A percentile compares a stretch with the other conserved stretches of the same genome.
Evolutionary conservation across 2,329 filamentous ascomycete genomes (phyloP).

Genomic region (Sporothrix pallida): DNA sequence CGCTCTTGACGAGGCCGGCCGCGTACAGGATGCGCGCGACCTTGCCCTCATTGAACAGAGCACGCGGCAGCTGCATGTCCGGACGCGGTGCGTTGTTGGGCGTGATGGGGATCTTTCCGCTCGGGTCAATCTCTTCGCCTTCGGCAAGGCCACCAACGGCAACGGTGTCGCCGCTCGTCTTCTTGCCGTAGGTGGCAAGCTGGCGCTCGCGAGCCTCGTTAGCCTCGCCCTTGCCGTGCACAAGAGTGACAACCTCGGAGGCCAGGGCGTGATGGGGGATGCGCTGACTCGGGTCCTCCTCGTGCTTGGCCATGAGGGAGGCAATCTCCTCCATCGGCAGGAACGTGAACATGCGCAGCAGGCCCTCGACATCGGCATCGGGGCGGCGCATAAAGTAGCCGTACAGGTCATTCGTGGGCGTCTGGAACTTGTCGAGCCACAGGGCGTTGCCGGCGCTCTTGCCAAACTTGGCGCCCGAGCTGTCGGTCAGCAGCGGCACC

Average conservation of each 20-base stretch:
- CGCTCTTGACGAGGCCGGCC: constrained; percentile 62
- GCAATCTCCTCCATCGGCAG: constrained; percentile 73
- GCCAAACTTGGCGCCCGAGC: constrained; percentile 87
- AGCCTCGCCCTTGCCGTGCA: constrained; percentile 73
- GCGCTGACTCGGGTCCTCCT: constrained; percentile 70
- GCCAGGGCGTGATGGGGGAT: constrained; percentile 84
- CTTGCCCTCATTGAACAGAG: constrained; percentile 59
- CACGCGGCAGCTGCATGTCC: constrained; percentile 64
- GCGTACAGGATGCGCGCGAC: constrained; percentile 66
- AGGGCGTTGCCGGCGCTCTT: constrained; percentile 94
- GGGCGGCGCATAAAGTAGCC: constrained; percentile 84
- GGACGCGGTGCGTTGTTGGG: constrained; percentile 57
- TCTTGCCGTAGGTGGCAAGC: constrained; percentile 52
- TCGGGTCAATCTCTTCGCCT: constrained; percentile 28
- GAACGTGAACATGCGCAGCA: constrained; percentile 91
- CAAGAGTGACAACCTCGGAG: constrained; percentile 77
- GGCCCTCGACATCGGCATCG: constrained; percentile 79
- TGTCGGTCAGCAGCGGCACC: constrained; percentile 84
- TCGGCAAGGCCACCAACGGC: background rate
- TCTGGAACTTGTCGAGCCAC: constrained; percentile 86
- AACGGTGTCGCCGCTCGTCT: background rate
- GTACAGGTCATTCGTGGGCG: constrained; percentile 84
- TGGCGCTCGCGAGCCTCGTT: constrained; percentile 64
- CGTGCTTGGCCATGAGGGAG: constrained; percentile 70
- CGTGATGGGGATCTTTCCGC: constrained; percentile 38